Evolutionary conservation across 768 basidiomycete genomes (phyloP).

Genomic region (Favolaschia claudopus): DNA sequence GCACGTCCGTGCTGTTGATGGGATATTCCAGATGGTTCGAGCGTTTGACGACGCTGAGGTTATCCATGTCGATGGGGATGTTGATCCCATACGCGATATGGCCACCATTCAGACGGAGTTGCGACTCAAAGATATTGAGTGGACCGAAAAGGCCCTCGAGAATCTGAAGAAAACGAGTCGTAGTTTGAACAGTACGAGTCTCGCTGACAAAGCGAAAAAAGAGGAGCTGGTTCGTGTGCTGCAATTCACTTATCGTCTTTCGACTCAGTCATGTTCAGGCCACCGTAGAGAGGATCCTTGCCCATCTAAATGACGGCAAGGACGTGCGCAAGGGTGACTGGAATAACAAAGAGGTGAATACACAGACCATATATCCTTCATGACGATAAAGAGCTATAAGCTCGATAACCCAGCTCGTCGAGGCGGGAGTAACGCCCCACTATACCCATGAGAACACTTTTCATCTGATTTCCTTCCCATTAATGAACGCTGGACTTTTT

Average conservation of each 20-base stretch:
- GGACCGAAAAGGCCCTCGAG: slow-evolving; percentile 93
- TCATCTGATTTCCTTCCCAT: slow-evolving; percentile 27
- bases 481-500: neutral
- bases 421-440: slow-evolving; percentile 92
- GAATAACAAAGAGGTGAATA: slow-evolving; percentile 93
- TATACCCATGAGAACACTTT: slow-evolving; percentile 69
- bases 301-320: slow-evolving; percentile 79
- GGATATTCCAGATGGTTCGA: slow-evolving; percentile 98
- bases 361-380: neutral
- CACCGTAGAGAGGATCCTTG: slow-evolving; percentile 84
- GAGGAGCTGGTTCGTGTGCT: slow-evolving; percentile 82
- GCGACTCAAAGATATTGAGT: slow-evolving; percentile 96
- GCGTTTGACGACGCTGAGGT: slow-evolving; percentile 99
- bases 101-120: slow-evolving; percentile 95
- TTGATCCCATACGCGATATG: slow-evolving; percentile 96
- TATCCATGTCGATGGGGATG: slow-evolving; percentile 98
- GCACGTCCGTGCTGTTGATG: slow-evolving; percentile 97
- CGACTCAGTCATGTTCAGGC: slow-evolving; percentile 54
- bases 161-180: slow-evolving; percentile 76
- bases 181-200: slow-evolving; percentile 72
- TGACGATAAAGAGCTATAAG: slow-evolving; percentile 45
- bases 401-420: slow-evolving; percentile 97
- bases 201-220: slow-evolving; percentile 95
- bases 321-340: slow-evolving; percentile 95
- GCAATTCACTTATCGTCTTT: neutral